phyloP scores from a whole-genome alignment of 2,329 filamentous ascomycete genomes.

The Sordariomycetes sp. region DNA sequence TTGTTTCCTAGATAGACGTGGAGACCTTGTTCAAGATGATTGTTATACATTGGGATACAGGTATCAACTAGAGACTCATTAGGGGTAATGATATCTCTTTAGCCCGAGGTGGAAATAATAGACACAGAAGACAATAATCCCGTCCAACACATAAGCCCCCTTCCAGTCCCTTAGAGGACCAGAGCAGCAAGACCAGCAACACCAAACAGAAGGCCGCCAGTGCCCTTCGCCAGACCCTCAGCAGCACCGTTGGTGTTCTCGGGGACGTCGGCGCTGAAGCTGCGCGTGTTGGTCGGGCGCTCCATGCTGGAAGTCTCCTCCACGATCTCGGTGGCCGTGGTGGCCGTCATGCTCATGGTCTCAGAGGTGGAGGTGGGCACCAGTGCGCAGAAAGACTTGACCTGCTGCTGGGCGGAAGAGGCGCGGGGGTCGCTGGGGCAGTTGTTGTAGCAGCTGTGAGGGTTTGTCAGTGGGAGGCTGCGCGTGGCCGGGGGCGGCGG shows the following conservation, averaged over 20 bases:
- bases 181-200: conserved; percentile 27
- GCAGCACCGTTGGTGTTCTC: conserved; percentile 12
- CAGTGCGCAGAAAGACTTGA: conserved; percentile 34
- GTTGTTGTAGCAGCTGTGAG: conserved; percentile 43
- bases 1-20: too few species aligned
- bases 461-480: conserved; percentile 1
- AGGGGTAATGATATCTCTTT: too few species aligned
- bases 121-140: too few species aligned
- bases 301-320: conserved; percentile 9
- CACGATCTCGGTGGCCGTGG: background rate
- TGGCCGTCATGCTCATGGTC: conserved; percentile 12
- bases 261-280: conserved; percentile 11
- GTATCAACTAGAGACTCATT: too few species aligned
- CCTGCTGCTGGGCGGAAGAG: conserved; percentile 23
- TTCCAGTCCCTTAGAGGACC: conserved; percentile 18
- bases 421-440: conserved; percentile 38
- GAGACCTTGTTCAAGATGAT: too few species aligned
- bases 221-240: conserved; percentile 19
- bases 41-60: too few species aligned
- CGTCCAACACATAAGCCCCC: too few species aligned
- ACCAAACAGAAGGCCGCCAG: conserved; percentile 23
- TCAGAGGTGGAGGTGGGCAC: conserved; percentile 25
- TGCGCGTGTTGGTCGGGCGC: conserved; percentile 12
- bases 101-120: too few species aligned
- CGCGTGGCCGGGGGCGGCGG: conserved; percentile 5